Evolutionary conservation across 345 rosid species (phyloP).

Genomic region (sweet orange (Citrus sinensis)): DNA sequence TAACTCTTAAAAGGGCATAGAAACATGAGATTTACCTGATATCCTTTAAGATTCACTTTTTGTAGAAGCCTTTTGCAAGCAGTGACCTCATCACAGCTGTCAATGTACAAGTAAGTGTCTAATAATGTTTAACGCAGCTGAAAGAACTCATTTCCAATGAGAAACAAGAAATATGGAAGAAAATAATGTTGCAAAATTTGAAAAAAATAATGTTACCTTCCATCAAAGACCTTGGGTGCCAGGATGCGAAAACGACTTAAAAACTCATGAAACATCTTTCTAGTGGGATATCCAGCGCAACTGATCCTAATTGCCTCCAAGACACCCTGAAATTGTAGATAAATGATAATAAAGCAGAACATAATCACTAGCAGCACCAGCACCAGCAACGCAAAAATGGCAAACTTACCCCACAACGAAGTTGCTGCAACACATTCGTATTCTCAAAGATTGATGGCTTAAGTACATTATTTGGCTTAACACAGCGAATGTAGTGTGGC

Average conservation of each 20-base stretch:
- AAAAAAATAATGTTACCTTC: constrained; percentile 41
- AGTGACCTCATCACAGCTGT: constrained; percentile 63
- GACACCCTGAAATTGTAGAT: constrained; percentile 61
- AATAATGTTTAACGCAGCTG: constrained; percentile 4
- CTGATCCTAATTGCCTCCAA: constrained; percentile 99
- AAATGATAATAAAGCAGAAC: constrained; percentile 1
- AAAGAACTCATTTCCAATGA: neutral
- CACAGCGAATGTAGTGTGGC: constrained; percentile 96
- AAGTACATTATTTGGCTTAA: constrained; percentile 92
- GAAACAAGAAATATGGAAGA: constrained; percentile 1
- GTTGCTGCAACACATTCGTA: constrained; percentile 75
- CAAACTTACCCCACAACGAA: constrained; percentile 91
- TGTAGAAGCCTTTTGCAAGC: constrained; percentile 80
- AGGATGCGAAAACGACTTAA: constrained; percentile 61
- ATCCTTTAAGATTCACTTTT: constrained; percentile 71
- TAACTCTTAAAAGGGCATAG: neutral
- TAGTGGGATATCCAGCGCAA: constrained; percentile 95
- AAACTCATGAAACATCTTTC: constrained; percentile 79
- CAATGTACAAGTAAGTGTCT: constrained; percentile 14
- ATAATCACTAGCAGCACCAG: constrained; percentile 1
- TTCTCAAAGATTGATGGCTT: constrained; percentile 92
- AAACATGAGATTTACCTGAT: constrained; percentile 52
- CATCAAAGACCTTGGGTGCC: constrained; percentile 50
- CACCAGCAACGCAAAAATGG: neutral
- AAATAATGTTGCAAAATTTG: constrained; percentile 8